These are phyloP conservation scores for Pseudogymnoascus pannorum DNA, from an alignment of 2,329 filamentous ascomycete species.

Conservation along the genomic window DNA sequence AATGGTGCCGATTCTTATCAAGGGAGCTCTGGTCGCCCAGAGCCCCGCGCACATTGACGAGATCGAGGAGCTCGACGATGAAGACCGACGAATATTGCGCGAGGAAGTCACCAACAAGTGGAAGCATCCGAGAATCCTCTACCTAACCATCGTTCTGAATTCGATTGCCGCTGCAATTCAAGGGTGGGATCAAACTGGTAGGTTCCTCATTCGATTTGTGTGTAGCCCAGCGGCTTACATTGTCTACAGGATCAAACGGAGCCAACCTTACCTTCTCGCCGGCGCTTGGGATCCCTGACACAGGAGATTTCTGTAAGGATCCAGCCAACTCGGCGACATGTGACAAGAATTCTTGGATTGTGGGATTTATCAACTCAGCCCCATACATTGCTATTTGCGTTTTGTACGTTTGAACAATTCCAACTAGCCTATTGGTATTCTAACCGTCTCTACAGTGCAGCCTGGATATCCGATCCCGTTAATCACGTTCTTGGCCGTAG, in stretches of 20 bases:
- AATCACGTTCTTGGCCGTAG: conserved; percentile 59
- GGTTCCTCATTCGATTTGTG: conserved; percentile 28
- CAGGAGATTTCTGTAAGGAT: conserved; percentile 9
- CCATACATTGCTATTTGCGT: conserved; percentile 44
- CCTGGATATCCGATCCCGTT: conserved; percentile 60
- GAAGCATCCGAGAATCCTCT: conserved; percentile 53
- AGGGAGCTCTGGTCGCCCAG: conserved; percentile 36
- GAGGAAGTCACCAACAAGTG: conserved; percentile 60
- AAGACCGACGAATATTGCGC: conserved; percentile 28
- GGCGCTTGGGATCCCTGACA: conserved; percentile 30
- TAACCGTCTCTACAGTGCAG: conserved; percentile 42
- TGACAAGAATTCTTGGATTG: conserved; percentile 37
- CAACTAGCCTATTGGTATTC: conserved; percentile 18
- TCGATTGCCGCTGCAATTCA: conserved; percentile 62
- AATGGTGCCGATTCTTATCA: conserved; percentile 15
- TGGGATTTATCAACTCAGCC: conserved; percentile 52
- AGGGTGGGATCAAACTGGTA: conserved; percentile 36
- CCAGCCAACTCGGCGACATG: conserved; percentile 8
- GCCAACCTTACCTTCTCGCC: conserved; percentile 34
- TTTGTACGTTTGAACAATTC: conserved; percentile 14
- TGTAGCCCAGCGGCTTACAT: conserved; percentile 46
- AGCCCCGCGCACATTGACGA: conserved; percentile 17
- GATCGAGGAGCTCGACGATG: conserved; percentile 25
- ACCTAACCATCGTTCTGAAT: conserved; percentile 59
- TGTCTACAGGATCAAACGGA: conserved; percentile 38